Evolutionary conservation across 352 stramenopile genomes (phyloP).

Genomic region (Lagenidium sp.): DNA sequence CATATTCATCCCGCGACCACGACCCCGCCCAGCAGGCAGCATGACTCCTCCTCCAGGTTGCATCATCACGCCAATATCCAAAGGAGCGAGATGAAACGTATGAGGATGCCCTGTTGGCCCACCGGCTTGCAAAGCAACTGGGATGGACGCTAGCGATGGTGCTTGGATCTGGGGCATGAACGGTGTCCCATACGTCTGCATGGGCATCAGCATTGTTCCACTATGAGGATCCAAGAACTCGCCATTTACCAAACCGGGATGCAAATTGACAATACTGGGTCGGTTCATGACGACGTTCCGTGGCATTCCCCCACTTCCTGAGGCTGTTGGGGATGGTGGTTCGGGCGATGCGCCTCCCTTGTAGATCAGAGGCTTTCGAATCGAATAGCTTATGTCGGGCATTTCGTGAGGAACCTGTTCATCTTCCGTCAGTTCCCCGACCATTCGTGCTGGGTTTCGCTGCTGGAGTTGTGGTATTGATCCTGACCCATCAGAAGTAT

Average conservation of each 20-base stretch:
- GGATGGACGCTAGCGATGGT: neutral
- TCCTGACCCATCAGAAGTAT: neutral
- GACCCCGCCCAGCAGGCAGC: too few relatives aligned
- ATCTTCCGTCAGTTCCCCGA: neutral
- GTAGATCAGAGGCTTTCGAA: neutral
- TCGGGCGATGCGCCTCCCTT: neutral
- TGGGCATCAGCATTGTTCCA: conserved; percentile 1
- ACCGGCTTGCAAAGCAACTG: neutral
- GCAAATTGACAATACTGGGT: conserved; percentile 5
- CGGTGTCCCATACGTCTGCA: neutral
- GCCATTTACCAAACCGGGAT: conserved; percentile 2
- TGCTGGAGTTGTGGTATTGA: neutral
- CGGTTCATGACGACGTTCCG: conserved; percentile 11
- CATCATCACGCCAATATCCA: too few relatives aligned
- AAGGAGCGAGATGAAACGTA: too few relatives aligned
- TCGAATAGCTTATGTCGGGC: conserved; percentile 13
- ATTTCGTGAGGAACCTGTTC: conserved; percentile 2
- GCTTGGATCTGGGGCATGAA: neutral
- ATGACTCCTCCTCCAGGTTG: too few relatives aligned
- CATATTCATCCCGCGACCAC: too few relatives aligned
- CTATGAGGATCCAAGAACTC: conserved; percentile 9
- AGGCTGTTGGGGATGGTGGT: neutral
- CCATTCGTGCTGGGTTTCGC: neutral
- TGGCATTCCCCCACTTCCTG: conserved; percentile 1
- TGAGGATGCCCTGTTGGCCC: neutral